Conservation (phyloP, 306 rosid species). For the Rosa lucieae region DNA sequence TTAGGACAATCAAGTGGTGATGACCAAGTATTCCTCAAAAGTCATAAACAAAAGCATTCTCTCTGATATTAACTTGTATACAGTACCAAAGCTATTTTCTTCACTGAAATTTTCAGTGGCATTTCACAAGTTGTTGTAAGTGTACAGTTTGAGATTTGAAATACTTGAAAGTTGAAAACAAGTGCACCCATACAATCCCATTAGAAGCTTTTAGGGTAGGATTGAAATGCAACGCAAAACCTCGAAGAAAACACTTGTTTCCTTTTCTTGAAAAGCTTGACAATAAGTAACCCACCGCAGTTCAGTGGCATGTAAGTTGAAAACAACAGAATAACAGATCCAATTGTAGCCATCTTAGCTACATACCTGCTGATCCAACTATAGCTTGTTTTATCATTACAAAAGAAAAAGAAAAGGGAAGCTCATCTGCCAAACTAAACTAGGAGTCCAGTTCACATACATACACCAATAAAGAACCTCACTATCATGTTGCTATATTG, state of each 20-base stretch:
- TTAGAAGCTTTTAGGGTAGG: constrained; percentile 6
- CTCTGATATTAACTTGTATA: constrained; percentile 63
- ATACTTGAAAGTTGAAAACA: constrained; percentile 26
- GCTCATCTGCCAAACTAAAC: too few species aligned
- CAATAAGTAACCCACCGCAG: background rate
- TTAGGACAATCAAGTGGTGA: constrained; percentile 5
- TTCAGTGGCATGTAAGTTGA: background rate
- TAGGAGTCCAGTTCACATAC: too few species aligned
- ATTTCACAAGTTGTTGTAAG: constrained; percentile 53
- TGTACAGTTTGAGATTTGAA: constrained; percentile 51
- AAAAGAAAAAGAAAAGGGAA: too few species aligned
- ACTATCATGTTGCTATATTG: too few species aligned
- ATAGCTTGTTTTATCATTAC: too few species aligned
- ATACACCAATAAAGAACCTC: too few species aligned
- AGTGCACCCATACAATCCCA: background rate
- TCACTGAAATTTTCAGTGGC: constrained; percentile 58
- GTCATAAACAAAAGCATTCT: constrained; percentile 6
- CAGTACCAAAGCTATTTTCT: constrained; percentile 70
- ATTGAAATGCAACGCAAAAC: background rate
- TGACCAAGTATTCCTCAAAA: constrained; percentile 7
- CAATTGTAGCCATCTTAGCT: too few species aligned
- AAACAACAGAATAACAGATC: background rate
- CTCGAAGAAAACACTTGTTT: background rate
- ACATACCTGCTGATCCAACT: too few species aligned
- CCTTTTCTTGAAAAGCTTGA: background rate